Evolutionary conservation across 352 stramenopile genomes (phyloP), one percentile per base, ranked within the genome.

Genomic region (Globisporangium canariense): DNA sequence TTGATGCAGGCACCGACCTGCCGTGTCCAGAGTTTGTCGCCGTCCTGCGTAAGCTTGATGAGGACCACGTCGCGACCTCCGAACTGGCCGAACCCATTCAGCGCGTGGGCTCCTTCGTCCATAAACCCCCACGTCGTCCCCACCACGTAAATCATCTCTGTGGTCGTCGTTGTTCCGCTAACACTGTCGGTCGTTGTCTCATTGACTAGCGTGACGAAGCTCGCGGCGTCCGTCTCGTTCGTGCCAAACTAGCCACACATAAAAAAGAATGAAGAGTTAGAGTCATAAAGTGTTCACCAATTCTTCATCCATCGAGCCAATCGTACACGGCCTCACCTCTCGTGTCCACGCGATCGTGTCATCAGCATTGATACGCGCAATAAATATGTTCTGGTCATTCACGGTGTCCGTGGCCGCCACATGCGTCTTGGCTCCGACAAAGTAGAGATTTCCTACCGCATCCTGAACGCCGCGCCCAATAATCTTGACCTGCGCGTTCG

Each of bases 61-160:
- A 93, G 58, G 58, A 91, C 82, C 3, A 89, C 79, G 47, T 93
- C 84, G 14, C 84, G 77, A 0, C 81, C 82, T 16, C 84, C 84
- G 59, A 88, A 90, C 4, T 69, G 80, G 0, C 84, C 82, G 60
- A 90, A 93, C 2, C 76, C 73, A 40, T 91, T 93, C 32, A 90
- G 76, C 11, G 77, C 80, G 61, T 93, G 82, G 8, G 70, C 70
- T 2, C 71, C 73, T 64, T 93, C 82, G 62, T 93, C 84, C 74
- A 93, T 77, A 54, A 69, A 83, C 0, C 84, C 82, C 78, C 80
- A 90, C 1, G 84, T 91, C 68, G 77, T 83, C 9, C 79, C 84
- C 3, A 81, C 65, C 16, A 93, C 74, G 36, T 90, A 90, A 10
- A 93, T 62, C 60, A 73, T 71, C 43, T 81, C 67, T 1, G 38